Base-by-base conservation (phyloP, 2,329 filamentous ascomycete genomes). In the Lachnum nothofagi region DNA sequence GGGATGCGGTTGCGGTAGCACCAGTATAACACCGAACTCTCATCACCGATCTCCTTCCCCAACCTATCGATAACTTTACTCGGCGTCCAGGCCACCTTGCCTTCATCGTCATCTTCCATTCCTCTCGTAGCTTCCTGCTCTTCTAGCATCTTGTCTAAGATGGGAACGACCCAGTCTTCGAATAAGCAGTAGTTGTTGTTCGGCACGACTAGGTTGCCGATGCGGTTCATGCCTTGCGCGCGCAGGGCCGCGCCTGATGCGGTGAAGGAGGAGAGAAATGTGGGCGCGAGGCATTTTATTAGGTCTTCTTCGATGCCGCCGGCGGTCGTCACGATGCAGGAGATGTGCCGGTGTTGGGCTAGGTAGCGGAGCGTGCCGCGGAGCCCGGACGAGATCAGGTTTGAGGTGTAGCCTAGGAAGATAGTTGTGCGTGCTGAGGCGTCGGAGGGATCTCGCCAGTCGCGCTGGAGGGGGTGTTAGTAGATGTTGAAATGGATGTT, bases 171-270 rank as follows among this genome's bases (percentile, higher is more conserved):
- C 93, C 93, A 98, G 72, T 98, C 93, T 67, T 98, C 93, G 61
- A 98, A 98, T 5, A 85, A 83, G 67, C 93, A 97, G 73, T 98
- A 95, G 71, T 98, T 98, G 68, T 83, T 88, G 68, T 98, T 98
- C 5, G 93, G 93, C 1, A 98, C 93, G 19, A 97, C 77, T 1
- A 98, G 78, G 63, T 98, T 97, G 44, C 93, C 93, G 61, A 98
- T 97, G 25, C 93, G 83, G 70, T 98, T 98, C 63, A 97, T 79
- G 8, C 93, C 93, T 66, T 88, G 86, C 53, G 82, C 78, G 34
- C 93, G 87, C 17, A 98, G 78, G 1, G 81, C 79, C 6, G 86
- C 84, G 12, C 93, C 93, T 1, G 78, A 72, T 0, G 88, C 83
- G 44, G 78, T 80, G 70, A 97, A 98, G 1, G 87, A 84, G 38